Evolutionary conservation across 192 early-diverging fungal genomes (phyloP), one percentile per base, ranked within the genome.

Genomic region (Backusella morwellensis): DNA sequence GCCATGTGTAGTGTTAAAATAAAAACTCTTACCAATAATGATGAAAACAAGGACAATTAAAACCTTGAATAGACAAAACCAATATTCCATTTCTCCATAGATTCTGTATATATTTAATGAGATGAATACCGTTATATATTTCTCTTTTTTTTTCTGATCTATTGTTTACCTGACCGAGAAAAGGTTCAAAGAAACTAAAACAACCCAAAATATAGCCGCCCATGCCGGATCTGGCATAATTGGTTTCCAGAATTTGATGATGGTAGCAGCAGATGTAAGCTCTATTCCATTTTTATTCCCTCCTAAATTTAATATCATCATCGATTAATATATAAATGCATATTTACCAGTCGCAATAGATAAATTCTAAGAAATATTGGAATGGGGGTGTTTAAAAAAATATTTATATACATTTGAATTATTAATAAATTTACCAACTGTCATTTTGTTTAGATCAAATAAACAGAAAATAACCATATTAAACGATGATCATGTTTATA

Each of bases 41-140:
- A 95, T 82, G 77, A 96, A 96, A 21, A 95, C 81, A 40, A 92
- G 67, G 29, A 95, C 91, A 23, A 92, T 84, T 21, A 92, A 77
- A 41, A 96, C 88, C 78, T 96, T 95, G 85, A 93, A 89, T 38
- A 90, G 56, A 8, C 89, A 85, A 52, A 96, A 85, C 90, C 90
- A 90, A 76, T 92, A 96, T 83, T 98, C 97, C 4, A 89, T 78
- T 81, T 98, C 97, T 77, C 95, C 97, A 86, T 94, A 97, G 21
- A 92, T 88, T 63, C 94, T 68, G 6, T 68, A n/a, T 3, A 21
- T 21, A 21, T 35, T 14, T 14, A 29, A 29, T 35, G 67, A 67
- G 17, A 15, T 6, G 6, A 36, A 23, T 34, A 32, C 11, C 1
- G 29, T 34, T 29, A 36, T 19, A 15, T 3, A 26, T 11, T 4